Percentiles rank a stretch among this genome's conserved stretches.
Conservation (phyloP, 768 basidiomycete species). For the Tylopilus intermedius region DNA sequence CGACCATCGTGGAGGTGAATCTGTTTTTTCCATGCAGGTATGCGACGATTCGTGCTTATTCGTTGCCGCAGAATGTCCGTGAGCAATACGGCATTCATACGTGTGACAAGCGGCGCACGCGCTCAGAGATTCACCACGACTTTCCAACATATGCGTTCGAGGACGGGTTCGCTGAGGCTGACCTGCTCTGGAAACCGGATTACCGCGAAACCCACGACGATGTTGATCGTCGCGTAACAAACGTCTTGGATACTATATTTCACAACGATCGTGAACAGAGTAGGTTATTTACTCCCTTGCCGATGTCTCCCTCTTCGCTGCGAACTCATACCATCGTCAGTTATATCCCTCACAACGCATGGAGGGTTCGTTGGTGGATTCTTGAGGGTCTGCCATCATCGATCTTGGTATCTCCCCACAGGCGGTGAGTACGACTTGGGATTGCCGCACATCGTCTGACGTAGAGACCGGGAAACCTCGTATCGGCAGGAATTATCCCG, state of each 20-base stretch:
- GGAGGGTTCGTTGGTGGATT: constrained; percentile 58
- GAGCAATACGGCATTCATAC: constrained; percentile 63
- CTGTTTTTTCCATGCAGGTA: not conserved
- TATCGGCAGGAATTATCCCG: not conserved
- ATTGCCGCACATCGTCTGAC: not conserved
- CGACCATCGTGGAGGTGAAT: constrained; percentile 51
- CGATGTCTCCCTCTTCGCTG: not conserved
- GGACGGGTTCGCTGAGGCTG: constrained; percentile 52
- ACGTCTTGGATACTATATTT: not conserved
- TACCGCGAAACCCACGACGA: constrained; percentile 7
- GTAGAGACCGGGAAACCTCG: not conserved
- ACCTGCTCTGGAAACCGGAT: constrained; percentile 45
- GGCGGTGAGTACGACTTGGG: constrained; percentile 44
- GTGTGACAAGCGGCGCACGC: constrained; percentile 58
- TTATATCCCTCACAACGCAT: constrained; percentile 63
- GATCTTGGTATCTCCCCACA: constrained; percentile 45
- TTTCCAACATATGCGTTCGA: constrained; percentile 53
- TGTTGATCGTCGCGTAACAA: not conserved
- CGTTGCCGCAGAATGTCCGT: constrained; percentile 48
- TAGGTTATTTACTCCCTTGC: not conserved
- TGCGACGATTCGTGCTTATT: not conserved
- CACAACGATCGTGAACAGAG: not conserved
- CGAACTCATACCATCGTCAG: constrained; percentile 29
- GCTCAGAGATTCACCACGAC: constrained; percentile 32
- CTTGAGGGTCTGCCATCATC: constrained; percentile 42